Percentiles rank a stretch among this genome's conserved stretches.
Evolutionary conservation across 2,329 filamentous ascomycete species (phyloP).

Genomic region (Pochonia chlamydosporia): DNA sequence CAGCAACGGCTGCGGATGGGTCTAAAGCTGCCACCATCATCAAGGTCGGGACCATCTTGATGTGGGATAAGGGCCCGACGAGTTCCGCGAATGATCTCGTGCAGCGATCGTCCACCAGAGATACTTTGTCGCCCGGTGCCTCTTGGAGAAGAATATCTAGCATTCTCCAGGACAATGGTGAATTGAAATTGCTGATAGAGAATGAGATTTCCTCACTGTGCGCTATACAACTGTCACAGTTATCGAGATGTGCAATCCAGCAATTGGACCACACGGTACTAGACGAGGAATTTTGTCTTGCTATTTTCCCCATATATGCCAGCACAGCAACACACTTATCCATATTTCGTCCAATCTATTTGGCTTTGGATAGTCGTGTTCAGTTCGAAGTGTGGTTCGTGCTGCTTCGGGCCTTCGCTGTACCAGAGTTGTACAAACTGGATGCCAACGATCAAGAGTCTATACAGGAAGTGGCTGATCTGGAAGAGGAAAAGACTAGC

Average conservation of each 20-base stretch:
- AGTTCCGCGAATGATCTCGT: slow-evolving; percentile 50
- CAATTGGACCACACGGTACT: slow-evolving; percentile 84
- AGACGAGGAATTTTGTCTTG: slow-evolving; percentile 89
- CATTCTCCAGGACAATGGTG: slow-evolving; percentile 89
- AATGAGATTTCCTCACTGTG: slow-evolving; percentile 75
- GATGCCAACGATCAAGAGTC: slow-evolving; percentile 37
- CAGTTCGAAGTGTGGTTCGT: slow-evolving; percentile 99
- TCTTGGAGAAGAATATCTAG: slow-evolving; percentile 88
- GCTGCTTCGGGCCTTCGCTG: slow-evolving; percentile 80
- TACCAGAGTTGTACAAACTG: slow-evolving; percentile 80
- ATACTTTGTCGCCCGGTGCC: slow-evolving; percentile 45
- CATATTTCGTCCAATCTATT: slow-evolving; percentile 80
- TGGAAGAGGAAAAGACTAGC: slow-evolving; percentile 30
- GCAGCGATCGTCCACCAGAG: slow-evolving; percentile 51
- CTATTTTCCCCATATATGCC: slow-evolving; percentile 90
- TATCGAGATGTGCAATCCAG: slow-evolving; percentile 87
- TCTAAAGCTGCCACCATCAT: slow-evolving; percentile 63
- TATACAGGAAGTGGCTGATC: slow-evolving; percentile 33
- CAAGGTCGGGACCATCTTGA: slow-evolving; percentile 85
- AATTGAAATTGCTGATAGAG: slow-evolving; percentile 85
- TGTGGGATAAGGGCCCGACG: slow-evolving; percentile 76
- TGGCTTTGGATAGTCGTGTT: slow-evolving; percentile 79
- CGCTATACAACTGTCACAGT: slow-evolving; percentile 78
- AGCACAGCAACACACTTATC: slow-evolving; percentile 66
- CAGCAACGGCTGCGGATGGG: slow-evolving; percentile 27